Evolutionary conservation across 2,329 filamentous ascomycete genomes (phyloP), one percentile per base, ranked within the genome.

Genomic region (Penicillium sp.): DNA sequence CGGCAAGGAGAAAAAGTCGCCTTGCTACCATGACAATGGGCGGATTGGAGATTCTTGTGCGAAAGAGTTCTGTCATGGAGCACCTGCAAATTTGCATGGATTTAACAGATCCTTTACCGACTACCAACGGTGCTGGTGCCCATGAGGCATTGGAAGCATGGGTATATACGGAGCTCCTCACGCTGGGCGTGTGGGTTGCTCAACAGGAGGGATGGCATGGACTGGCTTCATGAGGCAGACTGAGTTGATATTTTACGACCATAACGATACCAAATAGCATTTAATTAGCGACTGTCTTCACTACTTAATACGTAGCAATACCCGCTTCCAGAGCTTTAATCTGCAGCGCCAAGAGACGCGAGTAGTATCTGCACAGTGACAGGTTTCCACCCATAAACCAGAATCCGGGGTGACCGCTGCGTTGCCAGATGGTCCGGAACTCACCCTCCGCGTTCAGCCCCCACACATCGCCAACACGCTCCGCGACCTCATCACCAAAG

Each of bases 341-440:
- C 70, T 81, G 78, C 63, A 83, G 64, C 7, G 80, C 81, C 65
- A 83, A 59, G 29, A 78, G 46, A 41, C 77, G 79, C 0, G 85
- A 88, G 63, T 80, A 89, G 56, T 85, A 87, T 48, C 86, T 76
- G 61, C 84, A 86, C 56, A 89, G 70, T 0, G 84, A 84, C 35
- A 89, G 65, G 64, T 88, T 89, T 0, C 87, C 86, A 0, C 86
- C 86, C 64, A 87, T 85, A 62, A 87, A 85, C 86, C 86, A 90
- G 59, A 89, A 85, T 0, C 86, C 86, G 0, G 84, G 84, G 54
- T 88, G 85, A 0, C 86, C 86, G 19, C 79, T 86, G 26, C 74
- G 74, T 55, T 82, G 79, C 85, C 86, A 89, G 29, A 89, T 83
- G 0, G 78, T 80, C 8, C 82, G 76, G 62, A 83, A 79, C 73